Evolutionary conservation across 768 basidiomycete species (phyloP), one percentile per base, ranked within the genome.

Genomic region (Clitopilus passeckerianus): DNA sequence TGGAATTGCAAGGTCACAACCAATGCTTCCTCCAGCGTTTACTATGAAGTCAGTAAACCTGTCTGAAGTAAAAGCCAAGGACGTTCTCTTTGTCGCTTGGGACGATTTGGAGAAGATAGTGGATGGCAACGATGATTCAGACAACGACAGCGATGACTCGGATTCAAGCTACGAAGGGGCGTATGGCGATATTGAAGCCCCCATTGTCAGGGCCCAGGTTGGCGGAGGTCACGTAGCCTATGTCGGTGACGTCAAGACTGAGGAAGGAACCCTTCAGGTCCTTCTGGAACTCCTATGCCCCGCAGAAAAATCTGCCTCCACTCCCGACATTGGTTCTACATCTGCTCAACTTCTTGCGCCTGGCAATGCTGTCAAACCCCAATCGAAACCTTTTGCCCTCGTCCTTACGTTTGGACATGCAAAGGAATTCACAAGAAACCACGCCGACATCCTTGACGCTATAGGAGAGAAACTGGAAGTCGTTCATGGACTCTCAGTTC

Each of bases 21-120:
- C 71, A 0, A 68, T 69, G 1, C 61, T 77, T 7, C 59, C 55
- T 3, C 30, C 50, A 5, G 68, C 71, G 0, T 77, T 73, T 63
- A 78, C 75, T 61, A 79, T 79, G 77, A 80, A 79, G 63, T 70
- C 75, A 0, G 61, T 76, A 2, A 71, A 75, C 56, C 57, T 78
- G 57, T 66, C 63, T 56, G 64, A 69, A 37, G 69, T 75, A 43
- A 53, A 60, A 9, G 60, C 69, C 12, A 70, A 72, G 41, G 64
- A 67, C 30, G 70, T 69, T n/a, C 56, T 80, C 0, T 79, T 80
- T 59, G 50, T 34, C 16, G 61, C 66, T 5, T 35, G 18, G 9
- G 18, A 12, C 70, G 14, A 70, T 64, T 1, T 54, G 61, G 3
- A 18, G 20, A 18, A 50, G 22, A 18, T 50, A 10, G 15, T 22